Base-by-base conservation (phyloP, 2,329 filamentous ascomycete species). In the Scopulariopsis brevicaulis region DNA sequence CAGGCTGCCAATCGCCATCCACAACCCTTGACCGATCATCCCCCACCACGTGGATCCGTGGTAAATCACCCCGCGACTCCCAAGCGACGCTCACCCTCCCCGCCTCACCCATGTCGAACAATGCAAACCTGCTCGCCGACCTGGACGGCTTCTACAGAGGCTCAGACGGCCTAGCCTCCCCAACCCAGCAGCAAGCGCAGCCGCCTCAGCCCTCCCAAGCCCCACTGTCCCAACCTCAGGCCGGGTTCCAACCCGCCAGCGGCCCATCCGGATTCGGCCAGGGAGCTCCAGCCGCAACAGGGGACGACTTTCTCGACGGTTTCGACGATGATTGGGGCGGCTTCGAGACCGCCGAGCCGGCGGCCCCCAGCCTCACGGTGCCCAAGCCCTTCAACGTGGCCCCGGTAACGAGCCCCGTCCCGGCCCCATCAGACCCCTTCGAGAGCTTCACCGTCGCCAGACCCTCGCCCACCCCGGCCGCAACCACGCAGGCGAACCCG, bases 321-420 rank as follows among this genome's bases (percentile, higher is more conserved):
- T 79, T 84, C 8, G 83, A 85, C 58, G 83, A 86, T 64, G 81
- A 77, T 32, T 87, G 85, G 79, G 85, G 85, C 0, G 84, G 87
- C 58, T 88, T 88, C 64, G 84, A 87, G 67, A 76, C 78, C 52
- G 82, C 81, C 18, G 70, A 76, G 43, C 67, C 71, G 1, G 59
- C 64, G 4, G 58, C 60, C 11, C 58, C 64, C 8, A 25, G 20
- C 10, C 34, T 35, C 51, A 28, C 48, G 51, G 37, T 40, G n/a
- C 37, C 55, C 4, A 54, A 62, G 35, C 37, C 57, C 1, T 35
- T 48, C 34, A 52, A 54, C n/a, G 53, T 25, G 37, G 34, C 52
- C 20, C 25, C 57, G 24, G 37, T 55, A 12, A 50, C 57, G 20
- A 58, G 35, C 55, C 34, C 55, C 8, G 48, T 37, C 48, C 57